A percentile compares a stretch with the other conserved stretches of the same genome.
Conservation (phyloP, 202 grass and related monocot species). For the Carex sylvatica region DNA sequence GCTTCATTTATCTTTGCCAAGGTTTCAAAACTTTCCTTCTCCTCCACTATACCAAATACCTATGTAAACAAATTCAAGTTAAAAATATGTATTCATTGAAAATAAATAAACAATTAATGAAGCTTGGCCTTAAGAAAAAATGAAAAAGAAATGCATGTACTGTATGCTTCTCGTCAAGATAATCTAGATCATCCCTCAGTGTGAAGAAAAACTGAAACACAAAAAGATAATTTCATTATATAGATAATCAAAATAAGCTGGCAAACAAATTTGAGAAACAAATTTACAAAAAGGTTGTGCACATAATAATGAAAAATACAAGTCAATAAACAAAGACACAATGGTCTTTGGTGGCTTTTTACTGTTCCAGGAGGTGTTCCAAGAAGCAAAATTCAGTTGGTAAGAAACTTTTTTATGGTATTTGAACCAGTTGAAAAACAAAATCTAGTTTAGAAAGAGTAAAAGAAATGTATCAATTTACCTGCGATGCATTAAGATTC, state of each 20-base stretch:
- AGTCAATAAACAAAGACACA: neutral
- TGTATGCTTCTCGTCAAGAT: constrained; percentile 98
- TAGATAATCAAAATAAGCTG: neutral
- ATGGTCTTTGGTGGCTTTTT: neutral
- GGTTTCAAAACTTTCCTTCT: constrained; percentile 77
- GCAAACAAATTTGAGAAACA: neutral
- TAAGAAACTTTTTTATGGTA: neutral
- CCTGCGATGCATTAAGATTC: constrained; percentile 93
- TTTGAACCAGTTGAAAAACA: neutral
- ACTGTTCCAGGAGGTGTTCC: neutral
- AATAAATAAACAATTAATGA: constrained; percentile 6
- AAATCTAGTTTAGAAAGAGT: neutral
- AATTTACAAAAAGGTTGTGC: neutral
- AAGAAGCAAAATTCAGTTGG: neutral
- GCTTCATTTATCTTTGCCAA: constrained; percentile 95
- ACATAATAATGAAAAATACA: constrained; percentile 5
- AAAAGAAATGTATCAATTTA: constrained; percentile 12
- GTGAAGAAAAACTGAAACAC: constrained; percentile 86
- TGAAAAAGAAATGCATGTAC: constrained; percentile 36
- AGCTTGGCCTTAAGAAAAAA: neutral
- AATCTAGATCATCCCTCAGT: constrained; percentile 81
- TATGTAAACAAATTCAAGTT: constrained; percentile 25
- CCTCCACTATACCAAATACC: constrained; percentile 85
- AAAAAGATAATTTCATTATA: neutral
- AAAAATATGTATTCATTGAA: neutral